These are phyloP conservation scores for Dalbergia cultrata DNA, from an alignment of 306 rosid genomes.

Conservation along the genomic window DNA sequence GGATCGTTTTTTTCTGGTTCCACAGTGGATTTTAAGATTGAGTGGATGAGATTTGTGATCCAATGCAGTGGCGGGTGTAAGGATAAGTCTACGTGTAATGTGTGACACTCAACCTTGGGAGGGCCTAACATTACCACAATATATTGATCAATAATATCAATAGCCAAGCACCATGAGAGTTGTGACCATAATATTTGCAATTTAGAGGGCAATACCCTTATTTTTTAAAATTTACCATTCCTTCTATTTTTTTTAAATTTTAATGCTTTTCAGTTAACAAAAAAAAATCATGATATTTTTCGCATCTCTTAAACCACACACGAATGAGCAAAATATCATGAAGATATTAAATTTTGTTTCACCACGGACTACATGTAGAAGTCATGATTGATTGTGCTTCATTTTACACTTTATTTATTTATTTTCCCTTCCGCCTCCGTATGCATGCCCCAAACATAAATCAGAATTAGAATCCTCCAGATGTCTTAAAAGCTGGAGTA, in stretches of 20 bases:
- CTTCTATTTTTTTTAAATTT: neutral
- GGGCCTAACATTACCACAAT: neutral
- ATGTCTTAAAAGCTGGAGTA: neutral
- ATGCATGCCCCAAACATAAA: neutral
- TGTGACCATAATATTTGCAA: neutral
- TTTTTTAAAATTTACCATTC: neutral
- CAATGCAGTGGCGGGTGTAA: conserved; percentile 68
- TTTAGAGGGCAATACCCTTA: neutral
- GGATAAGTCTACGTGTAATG: conserved; percentile 69
- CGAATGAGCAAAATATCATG: neutral
- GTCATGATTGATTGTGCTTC: neutral
- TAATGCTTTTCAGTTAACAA: no score
- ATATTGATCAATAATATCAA: neutral
- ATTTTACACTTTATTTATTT: neutral
- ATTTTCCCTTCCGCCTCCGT: no score
- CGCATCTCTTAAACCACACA: neutral
- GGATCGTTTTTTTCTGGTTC: conserved; percentile 38
- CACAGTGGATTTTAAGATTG: conserved; percentile 63
- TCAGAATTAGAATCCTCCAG: neutral
- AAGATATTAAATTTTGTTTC: neutral
- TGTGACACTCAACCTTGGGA: conserved; percentile 36
- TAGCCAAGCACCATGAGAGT: neutral
- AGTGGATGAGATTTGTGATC: conserved; percentile 82
- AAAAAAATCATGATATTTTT: neutral
- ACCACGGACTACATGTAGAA: neutral